Conservation (phyloP, 768 basidiomycete genomes). For the Russula foetens region DNA sequence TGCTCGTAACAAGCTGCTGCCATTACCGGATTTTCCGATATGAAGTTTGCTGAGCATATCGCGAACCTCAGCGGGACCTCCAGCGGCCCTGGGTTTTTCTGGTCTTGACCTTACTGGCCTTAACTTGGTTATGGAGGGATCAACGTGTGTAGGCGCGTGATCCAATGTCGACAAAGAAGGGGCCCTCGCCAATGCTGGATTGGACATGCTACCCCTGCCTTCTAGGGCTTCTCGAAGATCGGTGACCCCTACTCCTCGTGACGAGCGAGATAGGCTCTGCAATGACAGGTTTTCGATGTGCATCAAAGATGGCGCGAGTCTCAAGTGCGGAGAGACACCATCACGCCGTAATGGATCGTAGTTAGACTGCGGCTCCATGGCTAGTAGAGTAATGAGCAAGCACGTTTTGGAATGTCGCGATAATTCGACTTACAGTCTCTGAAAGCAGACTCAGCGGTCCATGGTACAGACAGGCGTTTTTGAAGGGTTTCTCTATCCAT, state of each 20-base stretch:
- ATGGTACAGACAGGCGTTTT: conserved; percentile 26
- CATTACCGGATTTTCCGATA: conserved; percentile 58
- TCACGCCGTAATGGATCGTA: conserved; percentile 59
- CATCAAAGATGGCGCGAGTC: conserved; percentile 81
- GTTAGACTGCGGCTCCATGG: conserved; percentile 43
- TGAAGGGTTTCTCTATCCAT: conserved; percentile 16
- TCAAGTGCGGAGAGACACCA: conserved; percentile 64
- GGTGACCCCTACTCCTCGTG: conserved; percentile 75
- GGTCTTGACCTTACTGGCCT: conserved; percentile 49
- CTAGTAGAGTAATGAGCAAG: conserved; percentile 28
- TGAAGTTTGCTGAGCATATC: conserved; percentile 80
- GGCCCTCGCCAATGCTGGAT: conserved; percentile 55
- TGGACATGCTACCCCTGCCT: conserved; percentile 77
- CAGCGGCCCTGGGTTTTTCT: conserved; percentile 38
- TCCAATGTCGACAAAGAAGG: conserved; percentile 75
- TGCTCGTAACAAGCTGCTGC: conserved; percentile 54
- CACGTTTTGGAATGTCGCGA: background rate
- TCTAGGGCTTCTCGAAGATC: conserved; percentile 86
- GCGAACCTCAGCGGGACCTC: conserved; percentile 61
- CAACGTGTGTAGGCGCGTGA: conserved; percentile 43
- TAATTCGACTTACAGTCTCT: conserved; percentile 55
- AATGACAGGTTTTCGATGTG: conserved; percentile 85
- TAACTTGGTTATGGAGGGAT: conserved; percentile 32
- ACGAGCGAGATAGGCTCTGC: conserved; percentile 73
- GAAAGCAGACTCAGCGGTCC: conserved; percentile 72